Evolutionary conservation across 768 basidiomycete species (phyloP).

Genomic region (Macrolepiota albuminosa): DNA sequence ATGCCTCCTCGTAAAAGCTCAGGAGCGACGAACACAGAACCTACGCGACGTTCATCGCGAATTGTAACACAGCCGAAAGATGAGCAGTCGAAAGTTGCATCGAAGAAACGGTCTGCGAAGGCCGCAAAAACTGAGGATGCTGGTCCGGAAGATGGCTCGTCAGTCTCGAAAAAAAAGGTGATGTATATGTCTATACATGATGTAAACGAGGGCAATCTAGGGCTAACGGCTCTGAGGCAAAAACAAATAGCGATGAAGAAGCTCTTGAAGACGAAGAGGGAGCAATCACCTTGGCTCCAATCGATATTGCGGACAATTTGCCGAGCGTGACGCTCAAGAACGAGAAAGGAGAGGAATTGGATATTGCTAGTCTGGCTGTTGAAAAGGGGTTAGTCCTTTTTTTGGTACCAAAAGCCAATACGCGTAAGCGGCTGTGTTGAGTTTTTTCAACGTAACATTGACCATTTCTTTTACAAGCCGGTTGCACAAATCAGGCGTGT

Average conservation of each 20-base stretch:
- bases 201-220: neutral
- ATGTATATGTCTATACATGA: slow-evolving; percentile 5
- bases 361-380: slow-evolving; percentile 55
- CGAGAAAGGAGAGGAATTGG: slow-evolving; percentile 77
- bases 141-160: slow-evolving; percentile 27
- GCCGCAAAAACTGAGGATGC: slow-evolving; percentile 27
- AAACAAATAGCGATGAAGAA: slow-evolving; percentile 23
- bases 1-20: slow-evolving; percentile 33
- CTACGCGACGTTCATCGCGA: slow-evolving; percentile 52
- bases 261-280: slow-evolving; percentile 17
- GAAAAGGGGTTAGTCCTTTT: slow-evolving; percentile 81
- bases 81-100: slow-evolving; percentile 22
- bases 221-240: slow-evolving; percentile 21
- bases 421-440: slow-evolving; percentile 45
- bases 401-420: slow-evolving; percentile 82
- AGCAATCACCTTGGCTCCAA: slow-evolving; percentile 24
- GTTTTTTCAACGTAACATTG: neutral
- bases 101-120: slow-evolving; percentile 39
- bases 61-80: slow-evolving; percentile 46
- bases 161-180: slow-evolving; percentile 35
- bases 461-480: slow-evolving; percentile 41
- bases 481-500: slow-evolving; percentile 92
- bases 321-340: slow-evolving; percentile 77
- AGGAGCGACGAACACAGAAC: slow-evolving; percentile 26
- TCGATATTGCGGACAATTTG: slow-evolving; percentile 72